Evolutionary conservation across 1,139 yeast genomes (phyloP).

Genomic region (Candida tropicalis): DNA sequence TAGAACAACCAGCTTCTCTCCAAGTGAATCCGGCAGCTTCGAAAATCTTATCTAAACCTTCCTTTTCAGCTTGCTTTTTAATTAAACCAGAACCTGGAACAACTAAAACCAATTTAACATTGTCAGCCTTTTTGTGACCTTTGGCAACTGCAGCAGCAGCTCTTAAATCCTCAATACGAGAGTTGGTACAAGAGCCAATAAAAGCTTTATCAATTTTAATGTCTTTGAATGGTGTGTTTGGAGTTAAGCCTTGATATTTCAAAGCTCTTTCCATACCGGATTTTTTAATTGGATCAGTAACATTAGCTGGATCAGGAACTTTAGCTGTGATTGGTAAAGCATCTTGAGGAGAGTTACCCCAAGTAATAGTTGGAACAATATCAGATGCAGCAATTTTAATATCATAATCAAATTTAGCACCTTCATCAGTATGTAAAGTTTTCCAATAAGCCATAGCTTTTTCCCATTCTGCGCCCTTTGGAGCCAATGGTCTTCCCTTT

Average conservation of each 20-base stretch:
- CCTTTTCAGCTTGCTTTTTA: slow-evolving; percentile 88
- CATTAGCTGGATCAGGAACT: slow-evolving; percentile 85
- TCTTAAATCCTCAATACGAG: slow-evolving; percentile 95
- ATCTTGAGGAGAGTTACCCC: slow-evolving; percentile 99
- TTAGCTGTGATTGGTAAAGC: slow-evolving; percentile 89
- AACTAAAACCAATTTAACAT: slow-evolving; percentile 80
- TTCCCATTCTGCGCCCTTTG: slow-evolving; percentile 91
- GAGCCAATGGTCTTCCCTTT: slow-evolving; percentile 93
- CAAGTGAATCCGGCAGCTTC: slow-evolving; percentile 93
- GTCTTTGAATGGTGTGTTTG: slow-evolving; percentile 78
- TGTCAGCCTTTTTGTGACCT: slow-evolving; percentile 85
- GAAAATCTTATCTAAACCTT: slow-evolving; percentile 90
- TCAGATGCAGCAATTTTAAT: slow-evolving; percentile 81
- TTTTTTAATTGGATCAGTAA: slow-evolving; percentile 72
- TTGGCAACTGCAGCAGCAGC: slow-evolving; percentile 93
- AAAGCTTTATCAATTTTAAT: slow-evolving; percentile 87
- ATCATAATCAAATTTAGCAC: slow-evolving; percentile 85
- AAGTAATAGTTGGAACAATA: slow-evolving; percentile 92
- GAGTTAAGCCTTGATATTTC: slow-evolving; percentile 83
- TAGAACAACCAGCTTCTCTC: slow-evolving; percentile 99
- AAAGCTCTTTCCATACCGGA: slow-evolving; percentile 91
- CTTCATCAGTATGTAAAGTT: slow-evolving; percentile 82
- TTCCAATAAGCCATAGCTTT: slow-evolving; percentile 92
- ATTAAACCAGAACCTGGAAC: slow-evolving; percentile 98
- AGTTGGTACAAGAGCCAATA: slow-evolving; percentile 97